These are phyloP conservation scores for Nigrospora osmanthi DNA, from an alignment of 2,329 filamentous ascomycete genomes.

Conservation along the genomic window DNA sequence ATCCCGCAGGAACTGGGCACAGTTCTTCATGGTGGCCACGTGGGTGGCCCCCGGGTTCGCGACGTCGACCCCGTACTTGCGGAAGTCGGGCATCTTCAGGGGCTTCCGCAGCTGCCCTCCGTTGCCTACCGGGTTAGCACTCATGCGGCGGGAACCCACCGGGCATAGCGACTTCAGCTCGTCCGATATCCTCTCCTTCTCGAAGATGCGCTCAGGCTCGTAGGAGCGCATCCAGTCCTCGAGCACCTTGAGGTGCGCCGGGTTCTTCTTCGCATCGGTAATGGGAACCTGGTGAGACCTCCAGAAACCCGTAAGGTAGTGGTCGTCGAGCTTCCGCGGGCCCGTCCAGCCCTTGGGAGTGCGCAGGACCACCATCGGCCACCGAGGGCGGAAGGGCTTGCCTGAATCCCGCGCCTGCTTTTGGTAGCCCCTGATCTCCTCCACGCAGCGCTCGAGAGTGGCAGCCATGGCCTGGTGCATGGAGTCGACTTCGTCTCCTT, in stretches of 20 bases:
- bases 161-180: slow-evolving; percentile 61
- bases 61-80: slow-evolving; percentile 55
- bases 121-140: slow-evolving; percentile 68
- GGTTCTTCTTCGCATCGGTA: slow-evolving; percentile 58
- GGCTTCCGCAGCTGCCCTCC: slow-evolving; percentile 61
- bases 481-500: slow-evolving; percentile 62
- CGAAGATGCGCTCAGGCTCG: slow-evolving; percentile 63
- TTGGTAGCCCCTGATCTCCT: slow-evolving; percentile 61
- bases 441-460: slow-evolving; percentile 65
- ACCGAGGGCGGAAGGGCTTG: slow-evolving; percentile 61
- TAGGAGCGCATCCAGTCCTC: slow-evolving; percentile 75
- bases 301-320: slow-evolving; percentile 72
- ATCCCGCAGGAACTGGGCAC: slow-evolving; percentile 60
- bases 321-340: slow-evolving; percentile 62
- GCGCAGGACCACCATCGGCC: slow-evolving; percentile 74
- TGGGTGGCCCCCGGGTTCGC: slow-evolving; percentile 49
- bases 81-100: slow-evolving; percentile 63
- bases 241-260: slow-evolving; percentile 57
- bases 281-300: slow-evolving; percentile 72
- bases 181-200: slow-evolving; percentile 52
- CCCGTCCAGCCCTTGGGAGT: slow-evolving; percentile 77
- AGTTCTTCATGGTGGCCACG: slow-evolving; percentile 61
- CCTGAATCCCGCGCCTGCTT: slow-evolving; percentile 64
- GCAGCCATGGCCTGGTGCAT: slow-evolving; percentile 81
- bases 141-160: slow-evolving; percentile 61